Base-by-base conservation (phyloP, 2,329 filamentous ascomycete species). In the Pseudogymnoascus sp. region DNA sequence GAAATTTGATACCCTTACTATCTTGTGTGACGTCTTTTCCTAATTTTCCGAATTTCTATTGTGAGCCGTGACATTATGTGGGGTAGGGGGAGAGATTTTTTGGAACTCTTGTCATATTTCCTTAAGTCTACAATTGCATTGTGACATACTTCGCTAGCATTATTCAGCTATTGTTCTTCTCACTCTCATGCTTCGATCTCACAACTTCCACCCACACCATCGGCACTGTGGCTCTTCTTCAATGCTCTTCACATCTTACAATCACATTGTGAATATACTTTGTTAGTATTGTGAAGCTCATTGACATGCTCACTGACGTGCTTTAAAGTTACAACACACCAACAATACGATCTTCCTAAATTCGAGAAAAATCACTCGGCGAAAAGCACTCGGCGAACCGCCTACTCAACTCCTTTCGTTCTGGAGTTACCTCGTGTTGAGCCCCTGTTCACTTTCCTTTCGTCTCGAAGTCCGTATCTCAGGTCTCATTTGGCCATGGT, bases 1-100 rank as follows among this genome's bases (percentile, higher is more conserved):
- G 48, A 55, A 45, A 55, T 21, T 55, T 35, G 48, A 55, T 55
- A 55, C 48, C 48, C 48, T 33, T 55, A 55, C 48, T 55, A 29
- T 10, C 29, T 55, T 55, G 48, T 55, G 48, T 55, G 48, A 55
- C 9, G 2, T 55, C 29, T 55, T n/a, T 55, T 21, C 40, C 40
- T n/a, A 27, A 21, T 21, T 21, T 33, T 55, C 21, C 18, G 6
- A 10, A 31, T 15, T 52, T 18, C 25, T 15, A 31, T 5, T 55
- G 9, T 55, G 48, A 55, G 5, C 15, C 8, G 29, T 55, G 48
- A 35, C 27, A 10, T 31, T 7, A 15, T 1, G 9, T 2, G 29
- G n/a, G 48, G 18, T n/a, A n/a, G n/a, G n/a, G n/a, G n/a, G n/a
- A n/a, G n/a, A n/a, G n/a, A n/a, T n/a, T n/a, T n/a, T n/a, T 21